Percentiles rank a stretch among this genome's conserved stretches.
Conservation (phyloP, 2,329 filamentous ascomycete genomes). For the Stemphylium vesicarium region DNA sequence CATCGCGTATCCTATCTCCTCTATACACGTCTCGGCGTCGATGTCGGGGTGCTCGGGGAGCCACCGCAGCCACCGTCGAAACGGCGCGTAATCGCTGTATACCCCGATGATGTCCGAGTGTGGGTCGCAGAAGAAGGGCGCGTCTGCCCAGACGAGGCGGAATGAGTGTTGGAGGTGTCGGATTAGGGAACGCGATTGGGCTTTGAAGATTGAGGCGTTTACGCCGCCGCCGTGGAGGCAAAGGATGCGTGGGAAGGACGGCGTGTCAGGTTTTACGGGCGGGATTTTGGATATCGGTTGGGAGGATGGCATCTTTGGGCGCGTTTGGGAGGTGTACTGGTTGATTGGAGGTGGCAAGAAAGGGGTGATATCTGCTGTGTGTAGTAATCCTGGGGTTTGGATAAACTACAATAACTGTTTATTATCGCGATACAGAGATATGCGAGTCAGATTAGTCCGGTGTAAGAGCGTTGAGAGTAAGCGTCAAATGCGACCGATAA, state of each 20-base stretch:
- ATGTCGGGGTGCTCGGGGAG: constrained; percentile 62
- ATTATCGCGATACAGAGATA: too few relatives aligned
- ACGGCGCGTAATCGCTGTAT: constrained; percentile 71
- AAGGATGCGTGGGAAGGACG: constrained; percentile 68
- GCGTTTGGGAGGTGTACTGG: neutral
- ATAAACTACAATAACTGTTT: too few relatives aligned
- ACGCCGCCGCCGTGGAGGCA: constrained; percentile 83
- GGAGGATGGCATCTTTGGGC: constrained; percentile 5
- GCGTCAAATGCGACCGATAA: too few relatives aligned
- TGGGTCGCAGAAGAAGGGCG: constrained; percentile 67
- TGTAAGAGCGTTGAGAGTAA: too few relatives aligned
- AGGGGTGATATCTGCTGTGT: neutral
- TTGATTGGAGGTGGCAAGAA: too few relatives aligned
- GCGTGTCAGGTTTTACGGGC: constrained; percentile 33
- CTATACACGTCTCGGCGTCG: constrained; percentile 56
- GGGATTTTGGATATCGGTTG: constrained; percentile 29
- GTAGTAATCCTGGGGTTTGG: too few relatives aligned
- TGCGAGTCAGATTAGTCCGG: too few relatives aligned
- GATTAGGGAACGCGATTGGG: constrained; percentile 67
- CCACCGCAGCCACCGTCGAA: constrained; percentile 69
- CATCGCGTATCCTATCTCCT: constrained; percentile 56
- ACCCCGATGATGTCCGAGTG: constrained; percentile 69
- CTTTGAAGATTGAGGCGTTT: constrained; percentile 71
- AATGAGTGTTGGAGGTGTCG: constrained; percentile 62
- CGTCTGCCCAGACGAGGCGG: constrained; percentile 75